Evolutionary conservation across 768 basidiomycete genomes (phyloP), one percentile per base, ranked within the genome.

Genomic region (Russula earlei): DNA sequence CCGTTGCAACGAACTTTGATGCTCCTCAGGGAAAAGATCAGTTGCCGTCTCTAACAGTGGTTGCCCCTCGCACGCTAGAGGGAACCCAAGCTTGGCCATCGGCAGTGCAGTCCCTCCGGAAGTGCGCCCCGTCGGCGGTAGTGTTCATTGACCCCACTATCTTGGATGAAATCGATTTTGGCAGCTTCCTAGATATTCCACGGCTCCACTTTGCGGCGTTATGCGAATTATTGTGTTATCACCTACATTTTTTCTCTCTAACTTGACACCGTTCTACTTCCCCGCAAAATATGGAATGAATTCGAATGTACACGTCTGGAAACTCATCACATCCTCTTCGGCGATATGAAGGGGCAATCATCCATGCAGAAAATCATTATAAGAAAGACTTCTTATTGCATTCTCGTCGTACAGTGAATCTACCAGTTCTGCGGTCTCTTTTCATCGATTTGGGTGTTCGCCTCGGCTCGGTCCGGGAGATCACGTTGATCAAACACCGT

Each of bases 401-500:
- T 8, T 29, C 8, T 29, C 9, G 25, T 12, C n/a, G 33, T 42
- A 48, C 25, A 43, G 44, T 56, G 49, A 57, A 52, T 54, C 41
- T 49, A 48, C 57, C 42, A 49, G 19, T 36, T 5, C 25, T 29
- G 34, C 41, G 56, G 56, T 47, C 7, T 41, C 6, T 29, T 38
- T 43, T 44, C 25, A 24, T 53, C 46, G 15, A 40, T 43, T 53
- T 20, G 43, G 57, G 48, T 54, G 33, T 44, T 53, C 36, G 24
- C 46, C 27, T 37, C 52, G 34, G 27, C n/a, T n/a, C n/a, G n/a
- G n/a, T 17, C 46, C 34, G 46, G 34, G 11, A n/a, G 8, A 27
- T 47, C 40, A 55, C 5, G 45, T 27, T 29, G 38, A 51, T 40
- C 47, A n/a, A 27, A 75, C 67, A 58, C 80, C 76, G 48, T 83